A percentile compares a stretch with the other conserved stretches of the same genome.
phyloP scores from a whole-genome alignment of 495 filamentous ascomycete genomes.

The Penicillium herquei region DNA sequence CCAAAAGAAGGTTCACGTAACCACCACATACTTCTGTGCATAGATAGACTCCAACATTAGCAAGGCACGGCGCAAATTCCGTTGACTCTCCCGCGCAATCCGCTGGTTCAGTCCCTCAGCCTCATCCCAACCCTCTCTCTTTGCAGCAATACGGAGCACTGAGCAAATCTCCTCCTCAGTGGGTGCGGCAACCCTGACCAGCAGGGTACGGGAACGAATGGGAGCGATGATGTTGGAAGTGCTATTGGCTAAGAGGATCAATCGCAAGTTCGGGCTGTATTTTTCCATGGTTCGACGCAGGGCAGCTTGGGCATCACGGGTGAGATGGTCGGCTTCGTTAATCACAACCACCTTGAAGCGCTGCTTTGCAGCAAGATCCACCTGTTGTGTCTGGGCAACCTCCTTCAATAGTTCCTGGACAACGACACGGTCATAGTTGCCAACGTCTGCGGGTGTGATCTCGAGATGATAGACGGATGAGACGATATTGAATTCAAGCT shows the following conservation, averaged over 20 bases:
- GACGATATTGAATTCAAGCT: constrained; percentile 98
- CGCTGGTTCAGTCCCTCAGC: constrained; percentile 69
- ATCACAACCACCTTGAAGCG: constrained; percentile 98
- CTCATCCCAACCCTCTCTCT: constrained; percentile 72
- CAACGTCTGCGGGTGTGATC: constrained; percentile 97
- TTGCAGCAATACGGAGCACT: constrained; percentile 71
- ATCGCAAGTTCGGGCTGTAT: constrained; percentile 88
- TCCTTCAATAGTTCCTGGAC: constrained; percentile 95
- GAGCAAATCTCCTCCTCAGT: constrained; percentile 77
- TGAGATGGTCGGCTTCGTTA: constrained; percentile 97
- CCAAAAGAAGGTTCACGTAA: neutral
- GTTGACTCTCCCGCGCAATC: constrained; percentile 87
- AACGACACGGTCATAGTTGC: constrained; percentile 91
- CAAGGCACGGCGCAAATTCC: constrained; percentile 85
- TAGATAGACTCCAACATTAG: constrained; percentile 96
- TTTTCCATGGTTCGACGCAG: constrained; percentile 98
- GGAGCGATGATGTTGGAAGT: constrained; percentile 98
- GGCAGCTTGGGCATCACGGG: constrained; percentile 91
- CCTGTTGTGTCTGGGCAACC: constrained; percentile 97
- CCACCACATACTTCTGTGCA: constrained; percentile 78
- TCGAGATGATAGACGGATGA: constrained; percentile 94
- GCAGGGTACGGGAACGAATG: constrained; percentile 81
- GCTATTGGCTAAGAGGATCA: constrained; percentile 90
- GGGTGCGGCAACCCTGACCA: constrained; percentile 90
- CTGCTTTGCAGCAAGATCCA: constrained; percentile 84